Base-by-base conservation (phyloP, 1,139 yeast genomes). In the Sugiyamaella xylanicola region DNA sequence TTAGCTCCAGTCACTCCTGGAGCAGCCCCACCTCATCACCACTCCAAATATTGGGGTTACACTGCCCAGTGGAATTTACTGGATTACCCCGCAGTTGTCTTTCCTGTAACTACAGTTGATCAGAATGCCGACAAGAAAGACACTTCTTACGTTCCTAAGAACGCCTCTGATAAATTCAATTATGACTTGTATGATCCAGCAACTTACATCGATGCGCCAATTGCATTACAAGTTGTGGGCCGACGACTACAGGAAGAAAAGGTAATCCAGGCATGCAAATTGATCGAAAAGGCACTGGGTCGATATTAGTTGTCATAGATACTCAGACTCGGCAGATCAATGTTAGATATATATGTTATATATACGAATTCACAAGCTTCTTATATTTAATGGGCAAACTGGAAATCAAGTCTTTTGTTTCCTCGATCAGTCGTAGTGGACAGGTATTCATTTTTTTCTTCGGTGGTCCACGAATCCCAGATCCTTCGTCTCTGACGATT, bases 1-100 rank as follows among this genome's bases (percentile, higher is more conserved):
- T 72, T 88, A 50, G 77, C 85, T 53, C 95, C 95, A 48, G 77
- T 84, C 4, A 84, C 85, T 67, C 81, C 81, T 57, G 87, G 87
- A 58, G 87, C 85, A 53, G 91, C 95, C 4, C 90, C 92, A 19
- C 80, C 78, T 51, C 82, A 85, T 16, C 84, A 81, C 48, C 79
- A 81, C 53, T 80, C 86, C 11, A 81, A 79, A 67, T 85, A 85
- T 71, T 86, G 95, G 93, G 85, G 89, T 2, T 64, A 63, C 52
- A 78, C 84, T 13, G 72, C 81, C 0, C 77, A 86, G 61, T 86
- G 83, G 69, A 83, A 83, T 63, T 67, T 79, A 36, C 63, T 80
- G 49, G 86, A 83, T 67, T 81, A 75, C 60, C 72, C 84, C 0
- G 80, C 76, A 1, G 75, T 82, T 16, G 73, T 77, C 0, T 69